phyloP scores from a whole-genome alignment of 2,329 filamentous ascomycete species.

The Aphanoascus verrucosus region DNA sequence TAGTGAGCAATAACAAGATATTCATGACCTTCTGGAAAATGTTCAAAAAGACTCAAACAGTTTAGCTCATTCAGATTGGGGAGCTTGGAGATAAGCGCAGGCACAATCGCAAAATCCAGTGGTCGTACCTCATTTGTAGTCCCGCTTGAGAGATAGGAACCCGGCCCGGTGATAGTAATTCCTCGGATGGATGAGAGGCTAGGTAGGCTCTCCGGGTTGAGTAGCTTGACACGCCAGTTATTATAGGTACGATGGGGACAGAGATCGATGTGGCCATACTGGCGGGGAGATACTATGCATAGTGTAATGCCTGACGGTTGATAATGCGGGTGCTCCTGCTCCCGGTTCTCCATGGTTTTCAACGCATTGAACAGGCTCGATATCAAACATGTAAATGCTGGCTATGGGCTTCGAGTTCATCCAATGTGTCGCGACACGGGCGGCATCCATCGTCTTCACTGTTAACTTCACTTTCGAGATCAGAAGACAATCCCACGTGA shows the following conservation, averaged over 20 bases:
- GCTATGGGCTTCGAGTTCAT: constrained; percentile 6
- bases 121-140: background rate
- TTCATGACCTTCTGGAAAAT: constrained; percentile 3
- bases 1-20: background rate
- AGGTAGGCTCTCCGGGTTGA: constrained; percentile 6
- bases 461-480: background rate
- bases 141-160: background rate
- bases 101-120: constrained; percentile 7
- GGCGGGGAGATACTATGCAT: constrained; percentile 1
- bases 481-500: background rate
- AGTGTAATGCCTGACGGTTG: constrained; percentile 4
- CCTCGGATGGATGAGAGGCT: constrained; percentile 1
- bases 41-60: constrained; percentile 2
- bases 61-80: constrained; percentile 9
- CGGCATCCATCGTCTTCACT: background rate
- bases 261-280: background rate
- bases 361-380: constrained; percentile 8
- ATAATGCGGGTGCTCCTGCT: constrained; percentile 6
- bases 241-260: constrained; percentile 7
- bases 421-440: constrained; percentile 7
- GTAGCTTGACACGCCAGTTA: constrained; percentile 5
- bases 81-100: constrained; percentile 11
- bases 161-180: background rate
- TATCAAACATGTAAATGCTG: constrained; percentile 8
- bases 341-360: constrained; percentile 5